Conservation (phyloP, 192 early-diverging fungal genomes). For the Irineochytrium annulatum region DNA sequence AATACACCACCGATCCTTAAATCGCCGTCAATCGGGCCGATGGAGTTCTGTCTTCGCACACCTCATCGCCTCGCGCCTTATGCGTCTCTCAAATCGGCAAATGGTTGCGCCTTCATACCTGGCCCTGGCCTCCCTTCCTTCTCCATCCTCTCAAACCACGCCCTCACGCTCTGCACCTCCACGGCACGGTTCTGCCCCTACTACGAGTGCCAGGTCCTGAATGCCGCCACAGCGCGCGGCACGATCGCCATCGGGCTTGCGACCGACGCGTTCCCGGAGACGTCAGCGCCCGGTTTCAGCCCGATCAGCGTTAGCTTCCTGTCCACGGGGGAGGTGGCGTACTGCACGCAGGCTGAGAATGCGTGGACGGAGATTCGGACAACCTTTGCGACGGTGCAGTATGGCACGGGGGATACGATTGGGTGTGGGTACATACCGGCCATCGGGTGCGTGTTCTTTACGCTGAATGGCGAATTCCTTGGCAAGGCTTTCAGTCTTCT, state of each 20-base stretch:
- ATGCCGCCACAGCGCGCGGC: background rate
- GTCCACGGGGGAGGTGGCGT: background rate
- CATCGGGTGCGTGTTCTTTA: constrained; percentile 1
- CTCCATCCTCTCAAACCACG: background rate
- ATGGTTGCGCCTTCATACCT: background rate
- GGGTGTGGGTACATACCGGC: constrained; percentile 2
- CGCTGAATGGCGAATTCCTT: constrained; percentile 1
- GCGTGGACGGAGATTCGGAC: too few species aligned
- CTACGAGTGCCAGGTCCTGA: background rate
- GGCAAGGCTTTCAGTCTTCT: background rate
- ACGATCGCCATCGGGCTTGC: background rate
- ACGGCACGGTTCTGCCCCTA: background rate
- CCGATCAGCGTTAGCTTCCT: background rate
- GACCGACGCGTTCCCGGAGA: background rate
- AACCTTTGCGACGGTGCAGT: too few species aligned
- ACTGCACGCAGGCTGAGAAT: background rate
- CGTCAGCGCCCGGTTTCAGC: background rate
- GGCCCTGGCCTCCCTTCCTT: background rate
- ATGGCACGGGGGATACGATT: background rate
- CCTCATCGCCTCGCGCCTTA: too few species aligned
- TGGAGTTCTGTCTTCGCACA: too few species aligned
- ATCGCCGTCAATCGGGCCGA: too few species aligned
- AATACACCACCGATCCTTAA: too few species aligned
- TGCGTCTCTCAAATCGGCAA: too few species aligned
- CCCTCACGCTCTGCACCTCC: background rate